These are phyloP conservation scores for Epichloe elymi DNA, from an alignment of 2,329 filamentous ascomycete genomes.

Conservation along the genomic window DNA sequence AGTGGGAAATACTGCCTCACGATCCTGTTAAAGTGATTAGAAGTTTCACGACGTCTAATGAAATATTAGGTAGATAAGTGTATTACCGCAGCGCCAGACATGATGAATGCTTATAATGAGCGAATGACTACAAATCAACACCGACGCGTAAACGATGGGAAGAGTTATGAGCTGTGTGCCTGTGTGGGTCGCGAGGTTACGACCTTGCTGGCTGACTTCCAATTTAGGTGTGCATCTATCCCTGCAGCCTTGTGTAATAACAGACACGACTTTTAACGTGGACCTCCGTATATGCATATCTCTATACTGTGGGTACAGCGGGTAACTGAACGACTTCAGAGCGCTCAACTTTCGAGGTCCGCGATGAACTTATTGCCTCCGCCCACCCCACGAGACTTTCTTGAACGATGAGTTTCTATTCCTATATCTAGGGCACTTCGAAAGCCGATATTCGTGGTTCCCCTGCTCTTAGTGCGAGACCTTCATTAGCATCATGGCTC, in stretches of 20 bases:
- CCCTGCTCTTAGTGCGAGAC: neutral
- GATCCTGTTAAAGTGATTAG: constrained; percentile 45
- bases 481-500: neutral
- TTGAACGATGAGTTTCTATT: neutral
- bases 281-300: constrained; percentile 1
- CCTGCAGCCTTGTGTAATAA: too few species aligned
- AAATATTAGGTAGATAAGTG: neutral
- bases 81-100: constrained; percentile 21
- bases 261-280: too few species aligned
- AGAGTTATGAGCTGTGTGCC: neutral
- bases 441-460: neutral
- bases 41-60: neutral
- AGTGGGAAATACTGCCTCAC: constrained; percentile 94
- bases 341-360: neutral
- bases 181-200: neutral
- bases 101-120: constrained; percentile 8
- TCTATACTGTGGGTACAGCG: neutral
- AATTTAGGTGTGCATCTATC: too few species aligned
- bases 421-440: neutral
- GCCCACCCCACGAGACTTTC: neutral
- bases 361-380: neutral
- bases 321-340: neutral
- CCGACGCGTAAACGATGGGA: neutral
- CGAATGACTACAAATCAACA: neutral
- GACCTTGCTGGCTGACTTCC: too few species aligned